Evolutionary conservation across 2,329 filamentous ascomycete genomes (phyloP), one percentile per base, ranked within the genome.

Genomic region (Ophiostoma himal-ulmi): DNA sequence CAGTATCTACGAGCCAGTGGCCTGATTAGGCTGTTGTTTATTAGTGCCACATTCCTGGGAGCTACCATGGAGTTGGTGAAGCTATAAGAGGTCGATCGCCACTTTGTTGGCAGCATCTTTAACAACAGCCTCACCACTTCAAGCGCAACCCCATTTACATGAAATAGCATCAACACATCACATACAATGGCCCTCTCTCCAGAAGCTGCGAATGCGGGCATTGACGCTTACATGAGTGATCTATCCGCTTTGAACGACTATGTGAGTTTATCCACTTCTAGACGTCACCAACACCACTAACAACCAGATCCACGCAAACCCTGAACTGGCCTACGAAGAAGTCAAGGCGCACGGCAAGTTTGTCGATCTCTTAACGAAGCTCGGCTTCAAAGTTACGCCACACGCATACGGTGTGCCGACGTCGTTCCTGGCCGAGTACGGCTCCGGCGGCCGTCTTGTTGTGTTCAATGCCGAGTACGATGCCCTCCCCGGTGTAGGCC

Each of bases 401-500:
- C 80, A 84, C 68, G 82, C 83, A 0, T 86, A 85, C 74, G 84
- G 82, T 0, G 73, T 87, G 0, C 77, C 80, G 26, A 87, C 85
- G 0, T 79, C 83, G 0, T 87, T 87, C 71, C 80, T 82, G 71
- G 83, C 71, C 64, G 69, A 72, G n/a, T 73, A 68, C 52, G 74
- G 73, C 6, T 37, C 73, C 70, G 71, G 72, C 57, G 62, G 73
- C 54, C 68, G 69, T 2, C 62, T 75, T 20, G 67, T 72, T 52
- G 36, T 74, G 70, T 68, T 75, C 77, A 75, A 74, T 36, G 74
- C 74, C 68, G 75, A 76, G 70, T 76, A 76, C 65, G 75, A 76
- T 67, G 75, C 74, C 3, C 75, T 82, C 0, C 78, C 77, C 1
- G 77, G 75, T 17, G 78, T 81, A 17, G 81, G 80, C 13, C 80